Evolutionary conservation across 2,329 filamentous ascomycete genomes (phyloP).

Genomic region (Hymenoscyphus albidus): DNA sequence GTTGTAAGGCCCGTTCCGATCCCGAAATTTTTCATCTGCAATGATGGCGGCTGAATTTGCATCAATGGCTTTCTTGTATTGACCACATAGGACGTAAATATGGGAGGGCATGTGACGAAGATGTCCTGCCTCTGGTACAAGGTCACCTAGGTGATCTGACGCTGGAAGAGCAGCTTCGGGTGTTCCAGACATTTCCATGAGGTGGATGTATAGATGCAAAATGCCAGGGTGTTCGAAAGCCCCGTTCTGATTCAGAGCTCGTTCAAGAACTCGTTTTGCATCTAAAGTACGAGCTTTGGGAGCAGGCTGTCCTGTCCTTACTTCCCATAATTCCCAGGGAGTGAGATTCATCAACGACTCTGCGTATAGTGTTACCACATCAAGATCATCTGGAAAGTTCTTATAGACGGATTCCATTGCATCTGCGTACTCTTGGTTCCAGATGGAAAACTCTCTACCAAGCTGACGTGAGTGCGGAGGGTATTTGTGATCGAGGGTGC

Average conservation of each 20-base stretch:
- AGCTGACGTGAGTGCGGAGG: constrained; percentile 44
- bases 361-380: constrained; percentile 60
- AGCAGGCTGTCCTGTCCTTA: constrained; percentile 54
- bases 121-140: constrained; percentile 68
- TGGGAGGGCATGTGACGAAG: constrained; percentile 75
- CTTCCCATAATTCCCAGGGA: constrained; percentile 62
- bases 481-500: constrained; percentile 59
- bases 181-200: constrained; percentile 70
- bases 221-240: constrained; percentile 62
- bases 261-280: constrained; percentile 55
- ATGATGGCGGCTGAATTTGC: constrained; percentile 64
- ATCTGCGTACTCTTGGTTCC: constrained; percentile 58
- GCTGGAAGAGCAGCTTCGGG: constrained; percentile 60
- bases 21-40: constrained; percentile 65
- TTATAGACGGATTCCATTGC: constrained; percentile 56
- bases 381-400: constrained; percentile 51
- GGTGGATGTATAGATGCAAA: constrained; percentile 71
- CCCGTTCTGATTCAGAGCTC: constrained; percentile 47
- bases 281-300: constrained; percentile 54
- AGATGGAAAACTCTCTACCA: constrained; percentile 46
- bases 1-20: constrained; percentile 55
- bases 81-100: constrained; percentile 68
- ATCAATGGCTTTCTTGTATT: constrained; percentile 63
- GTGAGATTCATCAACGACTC: constrained; percentile 64
- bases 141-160: constrained; percentile 58